Percentiles rank a stretch among this genome's conserved stretches.
phyloP scores from a whole-genome alignment of 352 stramenopile genomes.

The Peronospora belbahrii region DNA sequence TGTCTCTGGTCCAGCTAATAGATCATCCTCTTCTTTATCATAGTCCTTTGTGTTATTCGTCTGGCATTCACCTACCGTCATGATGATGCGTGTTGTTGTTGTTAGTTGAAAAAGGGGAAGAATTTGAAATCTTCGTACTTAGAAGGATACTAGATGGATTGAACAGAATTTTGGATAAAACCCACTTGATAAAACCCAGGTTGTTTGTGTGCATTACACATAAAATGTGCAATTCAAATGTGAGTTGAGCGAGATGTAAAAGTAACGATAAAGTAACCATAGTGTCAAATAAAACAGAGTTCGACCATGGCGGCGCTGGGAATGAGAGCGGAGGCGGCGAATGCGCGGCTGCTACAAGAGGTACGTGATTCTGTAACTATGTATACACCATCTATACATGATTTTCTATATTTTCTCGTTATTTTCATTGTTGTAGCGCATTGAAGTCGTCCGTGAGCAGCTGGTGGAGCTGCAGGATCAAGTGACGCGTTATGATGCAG shows the following conservation, averaged over 20 bases:
- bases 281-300: not conserved
- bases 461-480: constrained; percentile 45
- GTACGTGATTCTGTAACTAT: constrained; percentile 10
- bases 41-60: constrained; percentile 94
- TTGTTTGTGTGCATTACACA: not conserved
- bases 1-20: constrained; percentile 66
- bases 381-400: not conserved
- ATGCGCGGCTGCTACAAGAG: constrained; percentile 56
- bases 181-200: not conserved
- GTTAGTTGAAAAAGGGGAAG: not conserved
- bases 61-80: constrained; percentile 88
- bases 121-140: constrained; percentile 12
- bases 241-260: not conserved
- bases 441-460: constrained; percentile 47
- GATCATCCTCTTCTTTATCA: constrained; percentile 89
- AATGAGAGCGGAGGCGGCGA: constrained; percentile 35
- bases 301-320: constrained; percentile 20
- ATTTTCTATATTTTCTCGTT: not conserved
- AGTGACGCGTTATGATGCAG: constrained; percentile 44
- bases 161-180: not conserved
- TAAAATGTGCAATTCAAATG: not conserved
- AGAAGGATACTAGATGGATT: too few species aligned
- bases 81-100: constrained; percentile 5
- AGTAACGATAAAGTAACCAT: not conserved
- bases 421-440: constrained; percentile 29